A percentile compares a stretch with the other conserved stretches of the same genome.
Conservation (phyloP, 2,329 filamentous ascomycete species). For the Neoascochyta sp. region DNA sequence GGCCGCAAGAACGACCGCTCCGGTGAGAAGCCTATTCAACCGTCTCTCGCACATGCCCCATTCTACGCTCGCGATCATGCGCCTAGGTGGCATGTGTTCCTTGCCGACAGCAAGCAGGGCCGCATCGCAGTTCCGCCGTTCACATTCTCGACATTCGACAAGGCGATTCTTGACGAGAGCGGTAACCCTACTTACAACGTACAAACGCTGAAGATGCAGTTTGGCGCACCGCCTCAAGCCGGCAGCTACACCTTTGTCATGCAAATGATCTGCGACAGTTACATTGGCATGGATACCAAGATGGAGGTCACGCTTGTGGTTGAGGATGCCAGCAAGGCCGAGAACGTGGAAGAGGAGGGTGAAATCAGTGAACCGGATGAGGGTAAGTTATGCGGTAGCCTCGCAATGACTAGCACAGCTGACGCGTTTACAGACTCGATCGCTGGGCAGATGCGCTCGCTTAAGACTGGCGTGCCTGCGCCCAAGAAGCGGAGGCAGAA, state of each 20-base stretch:
- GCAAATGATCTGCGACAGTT: slow-evolving; percentile 91
- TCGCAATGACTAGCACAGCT: slow-evolving; percentile 13
- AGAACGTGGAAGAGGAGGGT: slow-evolving; percentile 75
- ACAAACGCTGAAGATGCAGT: slow-evolving; percentile 95
- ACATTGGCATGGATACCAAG: slow-evolving; percentile 89
- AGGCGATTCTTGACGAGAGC: slow-evolving; percentile 74
- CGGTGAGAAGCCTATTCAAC: slow-evolving; percentile 63
- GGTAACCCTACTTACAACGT: slow-evolving; percentile 90
- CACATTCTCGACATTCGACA: slow-evolving; percentile 89
- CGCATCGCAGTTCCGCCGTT: slow-evolving; percentile 97
- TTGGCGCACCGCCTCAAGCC: slow-evolving; percentile 86
- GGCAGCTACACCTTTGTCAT: slow-evolving; percentile 94
- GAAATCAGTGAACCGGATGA: slow-evolving; percentile 98
- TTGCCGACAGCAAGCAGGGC: slow-evolving; percentile 88
- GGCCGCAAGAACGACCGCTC: slow-evolving; percentile 68
- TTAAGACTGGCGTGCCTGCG: slow-evolving; percentile 63
- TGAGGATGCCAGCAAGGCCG: slow-evolving; percentile 82
- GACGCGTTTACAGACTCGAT: slow-evolving; percentile 64
- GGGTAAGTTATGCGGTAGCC: too few relatives aligned
- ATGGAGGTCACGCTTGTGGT: slow-evolving; percentile 85
- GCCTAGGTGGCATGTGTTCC: slow-evolving; percentile 90
- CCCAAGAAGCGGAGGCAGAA: slow-evolving; percentile 60
- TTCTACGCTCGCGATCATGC: slow-evolving; percentile 87
- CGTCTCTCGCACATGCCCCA: slow-evolving; percentile 84
- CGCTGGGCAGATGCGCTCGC: slow-evolving; percentile 83